Conservation (phyloP, 169 alveolate species). For the Besnoitia besnoiti region DNA sequence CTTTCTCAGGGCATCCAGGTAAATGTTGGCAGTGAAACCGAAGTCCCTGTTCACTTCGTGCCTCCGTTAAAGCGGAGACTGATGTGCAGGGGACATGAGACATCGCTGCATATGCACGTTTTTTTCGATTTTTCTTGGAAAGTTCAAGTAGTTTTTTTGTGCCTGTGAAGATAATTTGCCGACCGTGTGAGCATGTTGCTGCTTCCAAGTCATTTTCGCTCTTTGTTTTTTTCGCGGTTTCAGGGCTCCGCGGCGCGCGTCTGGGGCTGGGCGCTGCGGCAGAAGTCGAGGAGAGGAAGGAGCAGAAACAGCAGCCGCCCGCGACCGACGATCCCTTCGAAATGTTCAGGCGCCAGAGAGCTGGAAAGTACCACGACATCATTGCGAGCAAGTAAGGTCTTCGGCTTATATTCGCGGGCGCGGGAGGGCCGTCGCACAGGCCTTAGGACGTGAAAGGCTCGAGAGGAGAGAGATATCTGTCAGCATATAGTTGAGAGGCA, state of each 20-base stretch:
- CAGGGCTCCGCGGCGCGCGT: slow-evolving; percentile 36
- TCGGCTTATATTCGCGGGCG: too few species aligned
- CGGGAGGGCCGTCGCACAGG: too few species aligned
- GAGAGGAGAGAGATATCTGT: too few species aligned
- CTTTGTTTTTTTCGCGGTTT: neutral
- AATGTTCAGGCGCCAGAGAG: neutral
- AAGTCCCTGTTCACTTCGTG: neutral
- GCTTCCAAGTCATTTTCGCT: too few species aligned
- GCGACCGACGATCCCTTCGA: slow-evolving; percentile 36
- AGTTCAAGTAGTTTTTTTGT: neutral
- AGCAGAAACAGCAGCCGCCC: slow-evolving; percentile 35
- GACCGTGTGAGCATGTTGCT: too few species aligned
- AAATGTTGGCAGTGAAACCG: neutral
- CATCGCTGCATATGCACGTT: too few species aligned
- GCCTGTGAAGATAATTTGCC: neutral
- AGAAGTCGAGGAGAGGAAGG: slow-evolving; percentile 27
- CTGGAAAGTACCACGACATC: slow-evolving; percentile 30
- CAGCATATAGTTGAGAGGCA: too few species aligned
- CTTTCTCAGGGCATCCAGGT: slow-evolving; percentile 37
- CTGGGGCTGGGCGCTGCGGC: slow-evolving; percentile 42
- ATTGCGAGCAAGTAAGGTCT: slow-evolving; percentile 18
- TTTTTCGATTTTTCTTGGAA: neutral
- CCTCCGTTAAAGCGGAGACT: too few species aligned
- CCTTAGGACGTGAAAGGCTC: too few species aligned
- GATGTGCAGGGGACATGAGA: too few species aligned